Percentiles rank a stretch among this genome's conserved stretches.
These are phyloP conservation scores for Fusarium siculi DNA, from an alignment of 2,329 filamentous ascomycete genomes.

Conservation along the genomic window DNA sequence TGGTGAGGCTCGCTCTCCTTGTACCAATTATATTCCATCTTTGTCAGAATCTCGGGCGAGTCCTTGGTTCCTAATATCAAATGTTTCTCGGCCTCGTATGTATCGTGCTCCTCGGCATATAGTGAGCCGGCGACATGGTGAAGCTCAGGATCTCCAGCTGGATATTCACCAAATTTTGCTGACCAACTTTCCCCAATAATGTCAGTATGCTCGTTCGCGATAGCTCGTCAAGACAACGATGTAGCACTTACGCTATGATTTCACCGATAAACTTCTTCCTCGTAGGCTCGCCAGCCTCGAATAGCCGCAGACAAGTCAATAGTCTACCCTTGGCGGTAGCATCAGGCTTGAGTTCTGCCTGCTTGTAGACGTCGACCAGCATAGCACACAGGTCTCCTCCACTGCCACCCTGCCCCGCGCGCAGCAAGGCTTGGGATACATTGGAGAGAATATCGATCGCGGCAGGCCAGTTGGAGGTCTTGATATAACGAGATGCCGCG, in stretches of 20 bases:
- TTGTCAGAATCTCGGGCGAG: constrained; percentile 81
- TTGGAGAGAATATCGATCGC: constrained; percentile 88
- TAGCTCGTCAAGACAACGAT: background rate
- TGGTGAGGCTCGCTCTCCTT: constrained; percentile 87
- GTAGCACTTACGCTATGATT: constrained; percentile 73
- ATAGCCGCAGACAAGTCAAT: constrained; percentile 81
- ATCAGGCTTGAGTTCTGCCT: constrained; percentile 83
- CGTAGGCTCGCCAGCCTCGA: constrained; percentile 85
- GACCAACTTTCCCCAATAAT: constrained; percentile 71
- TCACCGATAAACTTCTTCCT: constrained; percentile 92
- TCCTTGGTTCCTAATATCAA: constrained; percentile 89
- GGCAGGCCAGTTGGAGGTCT: constrained; percentile 83
- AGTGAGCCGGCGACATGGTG: constrained; percentile 91
- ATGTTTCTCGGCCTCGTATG: constrained; percentile 93
- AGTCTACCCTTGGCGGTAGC: constrained; percentile 78
- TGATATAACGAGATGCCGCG: constrained; percentile 92
- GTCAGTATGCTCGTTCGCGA: constrained; percentile 5
- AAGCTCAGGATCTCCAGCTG: constrained; percentile 91
- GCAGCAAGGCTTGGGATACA: constrained; percentile 85
- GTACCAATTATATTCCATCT: constrained; percentile 95
- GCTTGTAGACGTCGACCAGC: constrained; percentile 89
- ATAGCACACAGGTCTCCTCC: constrained; percentile 90
- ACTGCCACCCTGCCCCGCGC: constrained; percentile 92
- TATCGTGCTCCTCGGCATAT: constrained; percentile 92
- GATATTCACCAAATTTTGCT: constrained; percentile 83